Percentiles rank a stretch among this genome's conserved stretches.
These are phyloP conservation scores for Phytophthora podocarpi DNA, from an alignment of 352 stramenopile species.

Conservation along the genomic window DNA sequence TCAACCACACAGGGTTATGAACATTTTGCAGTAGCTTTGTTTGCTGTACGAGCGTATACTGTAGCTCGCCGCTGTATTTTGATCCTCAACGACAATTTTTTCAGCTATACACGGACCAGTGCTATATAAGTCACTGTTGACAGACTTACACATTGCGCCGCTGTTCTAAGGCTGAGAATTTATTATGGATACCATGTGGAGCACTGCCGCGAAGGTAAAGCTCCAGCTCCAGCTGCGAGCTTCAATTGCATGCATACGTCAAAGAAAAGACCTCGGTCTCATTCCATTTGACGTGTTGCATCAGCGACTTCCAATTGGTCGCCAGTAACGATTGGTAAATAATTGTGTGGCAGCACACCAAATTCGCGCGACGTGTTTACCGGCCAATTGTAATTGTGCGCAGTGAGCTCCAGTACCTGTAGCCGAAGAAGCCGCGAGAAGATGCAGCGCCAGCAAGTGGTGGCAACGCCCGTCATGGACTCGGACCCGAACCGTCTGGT, in stretches of 20 bases:
- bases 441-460: conserved; percentile 2
- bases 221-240: no score
- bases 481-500: conserved; percentile 35
- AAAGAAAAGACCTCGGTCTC: neutral
- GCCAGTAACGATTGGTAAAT: neutral
- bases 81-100: no score
- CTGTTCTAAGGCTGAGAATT: neutral
- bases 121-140: no score
- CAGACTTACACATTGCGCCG: neutral
- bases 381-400: conserved; percentile 21
- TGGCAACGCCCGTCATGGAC: neutral
- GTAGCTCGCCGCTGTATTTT: no score
- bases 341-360: conserved; percentile 6
- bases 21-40: no score
- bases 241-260: conserved; percentile 6
- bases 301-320: conserved; percentile 12
- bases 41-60: no score
- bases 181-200: no score
- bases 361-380: conserved; percentile 9
- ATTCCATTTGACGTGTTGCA: neutral
- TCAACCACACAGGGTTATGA: no score
- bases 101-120: no score
- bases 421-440: neutral
- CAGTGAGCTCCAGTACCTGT: no score
- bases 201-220: no score